phyloP scores from a whole-genome alignment of 306 rosid genomes.

The Hippophae tibetana region DNA sequence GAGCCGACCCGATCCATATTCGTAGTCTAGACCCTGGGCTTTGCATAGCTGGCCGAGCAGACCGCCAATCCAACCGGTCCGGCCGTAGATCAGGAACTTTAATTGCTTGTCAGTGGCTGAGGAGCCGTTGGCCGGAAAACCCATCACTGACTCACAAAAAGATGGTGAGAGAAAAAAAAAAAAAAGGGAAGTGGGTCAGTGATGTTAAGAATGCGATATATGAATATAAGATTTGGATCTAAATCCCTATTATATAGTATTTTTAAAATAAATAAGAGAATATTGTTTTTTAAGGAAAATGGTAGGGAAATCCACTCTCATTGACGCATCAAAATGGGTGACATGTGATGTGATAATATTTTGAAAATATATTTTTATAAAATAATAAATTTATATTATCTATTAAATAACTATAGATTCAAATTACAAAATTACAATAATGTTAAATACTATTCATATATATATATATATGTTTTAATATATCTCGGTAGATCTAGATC shows the following conservation, averaged over 20 bases:
- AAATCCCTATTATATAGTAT: background rate
- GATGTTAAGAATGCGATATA: background rate
- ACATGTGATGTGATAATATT: too few relatives aligned
- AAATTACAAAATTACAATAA: too few relatives aligned
- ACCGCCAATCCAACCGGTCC: slow-evolving; percentile 89
- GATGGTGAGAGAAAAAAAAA: background rate
- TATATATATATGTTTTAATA: too few relatives aligned
- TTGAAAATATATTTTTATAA: too few relatives aligned
- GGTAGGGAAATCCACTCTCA: too few relatives aligned
- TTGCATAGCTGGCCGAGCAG: slow-evolving; percentile 56
- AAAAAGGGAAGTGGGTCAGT: background rate
- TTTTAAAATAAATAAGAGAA: too few relatives aligned
- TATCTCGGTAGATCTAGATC: too few relatives aligned
- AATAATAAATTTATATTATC: too few relatives aligned
- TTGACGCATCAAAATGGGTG: too few relatives aligned
- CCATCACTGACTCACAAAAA: slow-evolving; percentile 29
- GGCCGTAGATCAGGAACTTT: slow-evolving; percentile 75
- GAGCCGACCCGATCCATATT: slow-evolving; percentile 58
- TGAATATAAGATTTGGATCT: slow-evolving; percentile 17
- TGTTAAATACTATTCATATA: too few relatives aligned
- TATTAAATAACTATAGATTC: too few relatives aligned
- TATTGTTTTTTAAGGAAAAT: too few relatives aligned
- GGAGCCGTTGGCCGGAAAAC: slow-evolving; percentile 43
- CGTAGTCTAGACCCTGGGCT: slow-evolving; percentile 36
- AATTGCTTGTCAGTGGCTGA: slow-evolving; percentile 18